Conservation (phyloP, 176 grass and related monocot species). For the Carex parvula region DNA sequence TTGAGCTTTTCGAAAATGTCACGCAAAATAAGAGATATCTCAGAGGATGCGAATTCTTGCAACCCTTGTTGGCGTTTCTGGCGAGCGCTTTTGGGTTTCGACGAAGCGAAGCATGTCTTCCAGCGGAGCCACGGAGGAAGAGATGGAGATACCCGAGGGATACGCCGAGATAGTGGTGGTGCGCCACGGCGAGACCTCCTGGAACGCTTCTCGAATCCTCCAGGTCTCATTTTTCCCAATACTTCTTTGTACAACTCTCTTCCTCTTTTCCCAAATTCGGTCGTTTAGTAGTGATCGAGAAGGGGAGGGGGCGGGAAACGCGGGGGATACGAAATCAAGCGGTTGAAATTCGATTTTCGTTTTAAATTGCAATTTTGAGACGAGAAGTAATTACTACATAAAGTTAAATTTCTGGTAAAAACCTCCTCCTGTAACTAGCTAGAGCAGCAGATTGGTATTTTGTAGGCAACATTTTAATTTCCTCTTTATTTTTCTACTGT, state of each 20-base stretch:
- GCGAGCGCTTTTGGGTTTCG: neutral
- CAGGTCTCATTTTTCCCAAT: constrained; percentile 38
- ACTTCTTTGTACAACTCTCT: too few species aligned
- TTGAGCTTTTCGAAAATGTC: too few species aligned
- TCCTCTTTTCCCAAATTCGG: neutral
- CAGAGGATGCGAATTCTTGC: neutral
- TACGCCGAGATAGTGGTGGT: constrained; percentile 81
- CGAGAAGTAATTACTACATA: too few species aligned
- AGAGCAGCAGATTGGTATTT: too few species aligned
- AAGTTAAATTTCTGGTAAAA: too few species aligned
- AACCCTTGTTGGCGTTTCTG: neutral
- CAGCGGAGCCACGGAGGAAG: neutral
- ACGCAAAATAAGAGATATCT: too few species aligned
- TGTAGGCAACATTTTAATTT: neutral
- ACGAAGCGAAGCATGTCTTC: neutral
- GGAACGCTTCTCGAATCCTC: constrained; percentile 70
- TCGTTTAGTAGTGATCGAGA: neutral
- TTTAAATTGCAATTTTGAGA: neutral
- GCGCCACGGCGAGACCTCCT: constrained; percentile 68
- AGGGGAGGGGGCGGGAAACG: too few species aligned
- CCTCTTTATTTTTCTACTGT: neutral
- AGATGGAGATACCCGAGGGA: constrained; percentile 20
- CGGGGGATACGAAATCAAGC: neutral
- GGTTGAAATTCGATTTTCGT: neutral
- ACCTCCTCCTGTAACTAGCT: too few species aligned